Percentiles rank a stretch among this genome's conserved stretches.
Evolutionary conservation across 2,329 filamentous ascomycete genomes (phyloP).

Genomic region (Davidsoniella virescens): DNA sequence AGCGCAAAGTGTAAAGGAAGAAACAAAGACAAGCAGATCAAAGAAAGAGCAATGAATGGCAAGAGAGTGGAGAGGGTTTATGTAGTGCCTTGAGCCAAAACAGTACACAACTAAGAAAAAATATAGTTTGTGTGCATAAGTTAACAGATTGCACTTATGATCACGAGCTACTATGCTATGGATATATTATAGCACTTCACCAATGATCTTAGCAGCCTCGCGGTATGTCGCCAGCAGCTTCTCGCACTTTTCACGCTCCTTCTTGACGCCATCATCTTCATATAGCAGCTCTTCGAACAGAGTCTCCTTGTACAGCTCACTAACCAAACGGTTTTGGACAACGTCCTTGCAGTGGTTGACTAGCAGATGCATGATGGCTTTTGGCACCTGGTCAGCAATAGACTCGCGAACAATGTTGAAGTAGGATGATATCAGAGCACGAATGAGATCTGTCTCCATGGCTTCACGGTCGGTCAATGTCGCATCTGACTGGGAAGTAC

Average conservation of each 20-base stretch:
- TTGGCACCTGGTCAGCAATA: constrained; percentile 96
- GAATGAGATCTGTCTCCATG: constrained; percentile 94
- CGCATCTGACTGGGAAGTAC: constrained; percentile 37
- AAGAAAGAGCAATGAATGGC: background rate
- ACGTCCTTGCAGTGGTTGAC: constrained; percentile 98
- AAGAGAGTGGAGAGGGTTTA: background rate
- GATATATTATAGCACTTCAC: constrained; percentile 64
- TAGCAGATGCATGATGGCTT: constrained; percentile 95
- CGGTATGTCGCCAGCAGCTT: constrained; percentile 88
- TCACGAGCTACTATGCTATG: background rate
- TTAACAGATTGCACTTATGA: background rate
- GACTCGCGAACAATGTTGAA: constrained; percentile 98
- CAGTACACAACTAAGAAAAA: background rate
- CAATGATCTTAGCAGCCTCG: constrained; percentile 94
- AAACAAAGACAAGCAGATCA: constrained; percentile 2
- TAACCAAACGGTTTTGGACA: constrained; percentile 91
- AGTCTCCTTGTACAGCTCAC: constrained; percentile 82
- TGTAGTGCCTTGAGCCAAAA: background rate
- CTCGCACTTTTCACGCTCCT: constrained; percentile 96
- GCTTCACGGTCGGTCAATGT: constrained; percentile 89
- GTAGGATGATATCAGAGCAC: constrained; percentile 90
- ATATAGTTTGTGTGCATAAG: background rate
- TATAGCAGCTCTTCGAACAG: constrained; percentile 88
- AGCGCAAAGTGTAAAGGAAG: background rate
- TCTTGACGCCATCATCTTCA: constrained; percentile 94